These are phyloP conservation scores for Trypethelium eluteriae DNA, from an alignment of 495 filamentous ascomycete genomes.

Conservation along the genomic window DNA sequence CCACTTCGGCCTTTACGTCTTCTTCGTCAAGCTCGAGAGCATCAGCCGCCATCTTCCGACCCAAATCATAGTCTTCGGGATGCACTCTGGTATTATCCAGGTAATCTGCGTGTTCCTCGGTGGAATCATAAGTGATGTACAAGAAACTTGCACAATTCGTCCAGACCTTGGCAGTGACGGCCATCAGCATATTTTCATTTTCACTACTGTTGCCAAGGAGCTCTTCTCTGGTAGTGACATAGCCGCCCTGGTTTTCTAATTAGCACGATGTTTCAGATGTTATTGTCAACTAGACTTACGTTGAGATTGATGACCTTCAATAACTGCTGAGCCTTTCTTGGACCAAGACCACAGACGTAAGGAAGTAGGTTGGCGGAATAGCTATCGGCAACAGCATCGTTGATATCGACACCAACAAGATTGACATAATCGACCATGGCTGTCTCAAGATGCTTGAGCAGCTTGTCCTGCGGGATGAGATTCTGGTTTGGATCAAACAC, in stretches of 20 bases:
- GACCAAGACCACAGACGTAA: conserved; percentile 88
- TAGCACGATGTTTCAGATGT: conserved; percentile 8
- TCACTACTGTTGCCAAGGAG: conserved; percentile 65
- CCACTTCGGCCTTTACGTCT: conserved; percentile 87
- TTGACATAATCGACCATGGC: conserved; percentile 98
- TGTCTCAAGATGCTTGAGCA: conserved; percentile 77
- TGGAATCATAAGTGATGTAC: conserved; percentile 74
- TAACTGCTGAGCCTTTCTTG: conserved; percentile 77
- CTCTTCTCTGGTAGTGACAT: conserved; percentile 71
- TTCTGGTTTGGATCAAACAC: conserved; percentile 84
- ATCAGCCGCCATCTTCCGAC: conserved; percentile 95
- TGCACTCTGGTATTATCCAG: conserved; percentile 95
- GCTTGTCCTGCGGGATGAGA: conserved; percentile 74
- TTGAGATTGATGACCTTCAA: conserved; percentile 86
- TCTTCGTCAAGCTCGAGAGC: conserved; percentile 94
- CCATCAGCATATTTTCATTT: conserved; percentile 63
- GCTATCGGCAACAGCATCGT: conserved; percentile 71
- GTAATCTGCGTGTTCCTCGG: conserved; percentile 74
- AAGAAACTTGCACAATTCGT: conserved; percentile 95
- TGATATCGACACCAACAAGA: conserved; percentile 86
- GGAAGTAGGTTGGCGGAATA: conserved; percentile 81
- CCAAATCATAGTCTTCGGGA: conserved; percentile 95
- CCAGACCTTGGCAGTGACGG: conserved; percentile 85
- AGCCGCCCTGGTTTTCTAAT: conserved; percentile 48
- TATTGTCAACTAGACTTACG: conserved; percentile 15